Evolutionary conservation across 2,329 filamentous ascomycete species (phyloP).

Genomic region (Pseudocercospora macadamiae): DNA sequence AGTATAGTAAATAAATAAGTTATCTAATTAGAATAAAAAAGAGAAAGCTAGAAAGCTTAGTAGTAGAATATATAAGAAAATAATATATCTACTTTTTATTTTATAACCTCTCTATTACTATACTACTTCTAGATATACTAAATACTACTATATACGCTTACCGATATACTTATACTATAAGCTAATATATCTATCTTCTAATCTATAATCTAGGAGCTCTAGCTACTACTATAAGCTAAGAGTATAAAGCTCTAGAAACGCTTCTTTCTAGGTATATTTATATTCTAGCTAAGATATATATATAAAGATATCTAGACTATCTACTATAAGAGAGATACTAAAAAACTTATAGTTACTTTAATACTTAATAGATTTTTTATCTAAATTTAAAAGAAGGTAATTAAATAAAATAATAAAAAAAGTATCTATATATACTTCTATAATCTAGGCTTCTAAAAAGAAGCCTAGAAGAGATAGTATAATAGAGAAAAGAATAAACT

Average conservation of each 20-base stretch:
- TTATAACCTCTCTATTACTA: not conserved
- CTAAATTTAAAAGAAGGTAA: not conserved
- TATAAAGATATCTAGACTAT: not conserved
- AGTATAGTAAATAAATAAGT: not conserved
- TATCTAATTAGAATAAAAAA: not conserved
- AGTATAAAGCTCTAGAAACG: not conserved
- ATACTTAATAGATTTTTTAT: not conserved
- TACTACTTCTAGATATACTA: not conserved
- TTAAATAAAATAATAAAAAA: not conserved
- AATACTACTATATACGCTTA: not conserved
- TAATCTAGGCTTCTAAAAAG: not conserved
- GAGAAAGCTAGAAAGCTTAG: not conserved
- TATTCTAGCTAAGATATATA: not conserved
- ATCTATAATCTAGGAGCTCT: not conserved
- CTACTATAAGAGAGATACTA: not conserved
- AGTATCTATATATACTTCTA: not conserved
- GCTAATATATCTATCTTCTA: not conserved
- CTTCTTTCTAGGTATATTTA: not conserved
- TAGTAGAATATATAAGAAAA: not conserved
- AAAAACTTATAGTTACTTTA: not conserved
- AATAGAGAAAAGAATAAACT: not conserved
- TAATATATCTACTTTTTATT: not conserved
- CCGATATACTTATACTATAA: too few relatives aligned
- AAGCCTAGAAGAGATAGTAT: not conserved
- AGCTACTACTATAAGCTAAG: not conserved